These are phyloP conservation scores for Suhomyces prunicola DNA, from an alignment of 805 yeast species.

Conservation along the genomic window DNA sequence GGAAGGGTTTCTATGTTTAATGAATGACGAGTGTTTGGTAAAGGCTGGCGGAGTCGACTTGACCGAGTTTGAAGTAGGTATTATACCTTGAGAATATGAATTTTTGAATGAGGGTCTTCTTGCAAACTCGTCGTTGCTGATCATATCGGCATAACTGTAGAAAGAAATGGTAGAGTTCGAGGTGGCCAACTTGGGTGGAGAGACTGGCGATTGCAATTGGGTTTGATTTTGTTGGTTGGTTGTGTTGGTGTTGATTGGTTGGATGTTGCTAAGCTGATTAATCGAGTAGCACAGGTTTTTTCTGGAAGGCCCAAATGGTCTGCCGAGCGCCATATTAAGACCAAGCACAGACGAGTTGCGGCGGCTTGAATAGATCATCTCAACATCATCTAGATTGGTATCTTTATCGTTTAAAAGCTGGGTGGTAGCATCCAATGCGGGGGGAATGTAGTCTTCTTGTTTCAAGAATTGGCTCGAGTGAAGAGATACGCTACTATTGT, in stretches of 20 bases:
- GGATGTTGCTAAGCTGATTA: conserved; percentile 8
- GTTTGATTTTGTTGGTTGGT: conserved; percentile 4
- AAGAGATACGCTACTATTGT: conserved; percentile 22
- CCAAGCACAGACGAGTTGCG: conserved; percentile 54
- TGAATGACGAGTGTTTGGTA: conserved; percentile 8
- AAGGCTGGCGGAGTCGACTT: conserved; percentile 6
- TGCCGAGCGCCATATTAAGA: conserved; percentile 47
- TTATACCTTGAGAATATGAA: conserved; percentile 32
- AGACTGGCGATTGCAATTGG: conserved; percentile 27
- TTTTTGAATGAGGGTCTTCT: conserved; percentile 58
- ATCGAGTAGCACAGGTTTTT: conserved; percentile 34
- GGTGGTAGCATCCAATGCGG: conserved; percentile 76
- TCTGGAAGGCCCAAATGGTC: conserved; percentile 38
- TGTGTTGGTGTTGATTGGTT: conserved; percentile 10
- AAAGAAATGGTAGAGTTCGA: conserved; percentile 47
- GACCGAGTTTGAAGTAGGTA: conserved; percentile 21
- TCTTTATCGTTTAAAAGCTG: conserved; percentile 58
- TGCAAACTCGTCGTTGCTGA: conserved; percentile 60
- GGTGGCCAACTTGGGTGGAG: conserved; percentile 38
- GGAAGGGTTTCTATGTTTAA: conserved; percentile 9
- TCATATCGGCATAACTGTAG: conserved; percentile 78
- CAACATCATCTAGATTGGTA: conserved; percentile 65
- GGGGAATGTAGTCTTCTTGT: conserved; percentile 69
- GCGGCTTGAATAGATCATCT: conserved; percentile 59
- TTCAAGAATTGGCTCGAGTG: conserved; percentile 21